These are phyloP conservation scores for Vitis amurensis DNA, from an alignment of 164 flowering plant species.

Conservation along the genomic window DNA sequence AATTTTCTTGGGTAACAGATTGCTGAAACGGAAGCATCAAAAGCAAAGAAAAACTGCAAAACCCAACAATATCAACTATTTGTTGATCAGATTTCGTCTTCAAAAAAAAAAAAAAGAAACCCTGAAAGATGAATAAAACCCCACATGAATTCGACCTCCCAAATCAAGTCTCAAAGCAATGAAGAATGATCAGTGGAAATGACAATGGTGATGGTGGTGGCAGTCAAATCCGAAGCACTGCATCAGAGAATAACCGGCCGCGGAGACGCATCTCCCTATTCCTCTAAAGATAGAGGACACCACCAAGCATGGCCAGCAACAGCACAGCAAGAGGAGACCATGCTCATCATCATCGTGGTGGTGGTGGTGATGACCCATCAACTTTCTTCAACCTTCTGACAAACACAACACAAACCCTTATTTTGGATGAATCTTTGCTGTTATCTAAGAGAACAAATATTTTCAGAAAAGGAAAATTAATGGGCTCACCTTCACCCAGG, in stretches of 20 bases:
- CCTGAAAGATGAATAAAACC: background rate
- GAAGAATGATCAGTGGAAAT: conserved; percentile 15
- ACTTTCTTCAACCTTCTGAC: background rate
- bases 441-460: no score
- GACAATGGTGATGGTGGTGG: conserved; percentile 39
- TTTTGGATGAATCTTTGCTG: no score
- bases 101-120: background rate
- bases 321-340: conserved; percentile 27
- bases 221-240: conserved; percentile 48
- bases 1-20: no score
- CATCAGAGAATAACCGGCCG: conserved; percentile 41
- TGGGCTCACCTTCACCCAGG: no score
- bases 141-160: background rate
- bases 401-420: background rate
- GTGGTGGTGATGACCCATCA: conserved; percentile 11
- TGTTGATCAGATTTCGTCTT: no score
- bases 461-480: no score
- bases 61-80: no score
- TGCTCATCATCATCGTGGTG: conserved; percentile 13
- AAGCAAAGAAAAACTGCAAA: no score
- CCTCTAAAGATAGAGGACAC: conserved; percentile 30
- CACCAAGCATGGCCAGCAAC: conserved; percentile 48
- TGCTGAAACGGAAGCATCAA: no score
- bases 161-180: background rate
- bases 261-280: conserved; percentile 34